Evolutionary conservation across 2,329 filamentous ascomycete genomes (phyloP).

Genomic region (Alternaria hordeiaustralica): DNA sequence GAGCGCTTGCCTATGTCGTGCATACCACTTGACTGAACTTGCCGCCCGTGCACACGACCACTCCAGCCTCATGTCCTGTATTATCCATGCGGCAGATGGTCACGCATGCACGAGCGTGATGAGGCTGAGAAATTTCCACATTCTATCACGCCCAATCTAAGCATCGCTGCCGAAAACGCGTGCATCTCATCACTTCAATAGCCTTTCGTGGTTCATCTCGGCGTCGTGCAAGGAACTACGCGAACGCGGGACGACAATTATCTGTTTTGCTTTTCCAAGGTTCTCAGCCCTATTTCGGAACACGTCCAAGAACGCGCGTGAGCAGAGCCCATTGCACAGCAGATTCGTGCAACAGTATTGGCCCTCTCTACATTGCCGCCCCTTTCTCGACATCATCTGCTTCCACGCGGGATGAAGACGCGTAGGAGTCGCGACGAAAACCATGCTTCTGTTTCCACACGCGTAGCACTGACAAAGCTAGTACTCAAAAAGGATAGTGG

Average conservation of each 20-base stretch:
- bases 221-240: background rate
- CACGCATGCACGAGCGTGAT: constrained; percentile 3
- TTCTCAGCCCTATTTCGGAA: constrained; percentile 1
- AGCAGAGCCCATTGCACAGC: background rate
- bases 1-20: constrained; percentile 24
- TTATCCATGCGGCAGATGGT: background rate
- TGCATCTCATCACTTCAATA: background rate
- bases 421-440: background rate
- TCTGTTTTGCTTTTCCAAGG: background rate
- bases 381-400: background rate
- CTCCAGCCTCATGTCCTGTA: constrained; percentile 9
- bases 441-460: background rate
- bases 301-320: background rate
- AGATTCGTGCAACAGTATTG: background rate
- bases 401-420: background rate
- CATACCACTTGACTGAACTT: constrained; percentile 17
- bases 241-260: background rate
- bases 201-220: background rate
- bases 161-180: background rate
- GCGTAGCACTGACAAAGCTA: background rate
- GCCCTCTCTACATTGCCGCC: background rate
- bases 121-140: background rate
- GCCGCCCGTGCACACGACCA: constrained; percentile 12
- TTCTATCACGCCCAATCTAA: background rate
- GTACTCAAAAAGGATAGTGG: background rate